These are phyloP conservation scores for Cryptosporidium sp. DNA, from an alignment of 169 alveolate species.

Conservation along the genomic window DNA sequence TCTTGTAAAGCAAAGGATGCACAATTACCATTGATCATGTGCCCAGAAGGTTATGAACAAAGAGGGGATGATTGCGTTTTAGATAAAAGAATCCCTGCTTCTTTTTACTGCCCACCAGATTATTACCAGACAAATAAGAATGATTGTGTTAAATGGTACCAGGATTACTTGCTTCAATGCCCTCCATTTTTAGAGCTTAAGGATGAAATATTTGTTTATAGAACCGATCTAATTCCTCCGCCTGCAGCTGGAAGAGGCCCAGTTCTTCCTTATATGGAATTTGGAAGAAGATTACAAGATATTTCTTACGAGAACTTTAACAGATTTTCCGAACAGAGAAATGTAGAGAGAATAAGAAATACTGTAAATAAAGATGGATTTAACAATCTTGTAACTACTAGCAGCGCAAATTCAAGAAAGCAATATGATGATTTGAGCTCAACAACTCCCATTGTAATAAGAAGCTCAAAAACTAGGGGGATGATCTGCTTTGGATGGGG, in stretches of 20 bases:
- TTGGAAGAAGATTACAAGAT: constrained; percentile 41
- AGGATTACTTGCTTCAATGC: constrained; percentile 67
- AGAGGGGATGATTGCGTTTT: constrained; percentile 62
- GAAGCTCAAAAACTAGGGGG: constrained; percentile 35
- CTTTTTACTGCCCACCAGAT: constrained; percentile 62
- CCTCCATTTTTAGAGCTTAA: constrained; percentile 60
- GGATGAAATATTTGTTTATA: constrained; percentile 35
- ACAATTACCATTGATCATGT: constrained; percentile 68
- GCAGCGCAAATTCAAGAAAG: background rate
- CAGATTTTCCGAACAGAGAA: background rate
- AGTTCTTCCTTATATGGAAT: constrained; percentile 20
- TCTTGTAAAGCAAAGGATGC: constrained; percentile 69
- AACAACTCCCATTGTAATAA: constrained; percentile 51
- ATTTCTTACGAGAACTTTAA: constrained; percentile 1
- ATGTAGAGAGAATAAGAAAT: background rate
- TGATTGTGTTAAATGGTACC: constrained; percentile 71
- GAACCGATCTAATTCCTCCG: constrained; percentile 70
- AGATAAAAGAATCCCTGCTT: constrained; percentile 60
- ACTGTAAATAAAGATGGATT: background rate
- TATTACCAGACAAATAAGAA: constrained; percentile 64
- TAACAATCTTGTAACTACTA: background rate
- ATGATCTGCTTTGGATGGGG: constrained; percentile 77
- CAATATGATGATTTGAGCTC: constrained; percentile 40
- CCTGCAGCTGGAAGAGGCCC: constrained; percentile 75
- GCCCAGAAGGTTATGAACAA: constrained; percentile 72